phyloP scores from a whole-genome alignment of 768 basidiomycete genomes.

The Lactarius quietus region DNA sequence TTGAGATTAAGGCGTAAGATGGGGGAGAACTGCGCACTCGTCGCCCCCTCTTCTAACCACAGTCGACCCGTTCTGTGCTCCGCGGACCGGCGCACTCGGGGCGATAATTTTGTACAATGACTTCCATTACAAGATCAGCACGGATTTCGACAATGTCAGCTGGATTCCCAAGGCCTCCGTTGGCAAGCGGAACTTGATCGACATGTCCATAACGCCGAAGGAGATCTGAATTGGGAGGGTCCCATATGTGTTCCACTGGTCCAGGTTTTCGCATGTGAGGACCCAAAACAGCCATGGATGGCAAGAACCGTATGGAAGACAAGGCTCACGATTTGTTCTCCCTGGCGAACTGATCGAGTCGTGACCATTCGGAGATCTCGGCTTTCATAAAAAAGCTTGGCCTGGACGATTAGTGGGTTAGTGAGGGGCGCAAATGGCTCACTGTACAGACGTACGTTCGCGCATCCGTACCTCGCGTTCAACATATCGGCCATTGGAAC shows the following conservation, averaged over 20 bases:
- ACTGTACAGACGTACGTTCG: slow-evolving; percentile 61
- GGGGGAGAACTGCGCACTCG: slow-evolving; percentile 53
- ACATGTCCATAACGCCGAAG: slow-evolving; percentile 94
- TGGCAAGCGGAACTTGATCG: slow-evolving; percentile 60
- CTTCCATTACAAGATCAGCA: slow-evolving; percentile 62
- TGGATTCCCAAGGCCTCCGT: slow-evolving; percentile 60
- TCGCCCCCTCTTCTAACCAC: slow-evolving; percentile 91
- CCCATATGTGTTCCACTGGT: slow-evolving; percentile 95
- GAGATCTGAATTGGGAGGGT: slow-evolving; percentile 88
- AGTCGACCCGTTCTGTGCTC: slow-evolving; percentile 69
- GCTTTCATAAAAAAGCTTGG: slow-evolving; percentile 79
- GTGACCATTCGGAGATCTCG: slow-evolving; percentile 72
- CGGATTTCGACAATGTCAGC: slow-evolving; percentile 75
- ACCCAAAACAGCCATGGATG: not conserved
- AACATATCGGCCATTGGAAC: slow-evolving; percentile 96
- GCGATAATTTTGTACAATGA: slow-evolving; percentile 29
- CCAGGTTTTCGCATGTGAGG: not conserved
- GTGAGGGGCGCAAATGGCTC: slow-evolving; percentile 8
- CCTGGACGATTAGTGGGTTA: slow-evolving; percentile 43
- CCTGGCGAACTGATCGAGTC: slow-evolving; percentile 66
- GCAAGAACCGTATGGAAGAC: not conserved
- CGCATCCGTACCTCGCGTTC: slow-evolving; percentile 80
- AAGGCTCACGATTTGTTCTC: slow-evolving; percentile 82
- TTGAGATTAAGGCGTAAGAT: not conserved
- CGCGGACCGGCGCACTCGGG: slow-evolving; percentile 20